Evolutionary conservation across 257 asterid species (phyloP).

Genomic region (Plantago major): DNA sequence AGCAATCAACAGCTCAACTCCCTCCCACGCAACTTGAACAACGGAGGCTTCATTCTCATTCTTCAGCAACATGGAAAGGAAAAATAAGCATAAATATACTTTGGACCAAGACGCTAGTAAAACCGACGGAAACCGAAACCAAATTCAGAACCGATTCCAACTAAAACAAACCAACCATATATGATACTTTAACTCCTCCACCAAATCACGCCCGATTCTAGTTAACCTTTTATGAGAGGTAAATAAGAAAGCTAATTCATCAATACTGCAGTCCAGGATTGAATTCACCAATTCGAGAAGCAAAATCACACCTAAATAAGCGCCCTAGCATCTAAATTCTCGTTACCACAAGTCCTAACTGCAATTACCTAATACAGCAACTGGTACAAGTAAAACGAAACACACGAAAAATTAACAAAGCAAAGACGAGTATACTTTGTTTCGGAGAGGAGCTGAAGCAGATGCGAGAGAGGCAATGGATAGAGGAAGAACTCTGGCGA

Average conservation of each 20-base stretch:
- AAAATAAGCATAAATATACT: too few relatives aligned
- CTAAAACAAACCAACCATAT: neutral
- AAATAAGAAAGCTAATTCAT: neutral
- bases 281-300: conserved; percentile 1
- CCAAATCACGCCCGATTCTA: neutral
- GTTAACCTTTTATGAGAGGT: neutral
- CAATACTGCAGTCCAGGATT: neutral
- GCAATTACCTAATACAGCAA: neutral
- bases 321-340: too few relatives aligned
- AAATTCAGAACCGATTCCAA: conserved; percentile 13
- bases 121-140: neutral
- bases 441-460: conserved; percentile 58
- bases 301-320: neutral
- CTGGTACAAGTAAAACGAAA: neutral
- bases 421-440: conserved; percentile 47
- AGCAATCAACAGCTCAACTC: neutral
- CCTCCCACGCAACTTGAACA: neutral
- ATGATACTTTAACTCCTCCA: neutral
- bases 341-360: too few relatives aligned
- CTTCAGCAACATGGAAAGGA: too few relatives aligned
- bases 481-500: conserved; percentile 82
- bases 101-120: too few relatives aligned
- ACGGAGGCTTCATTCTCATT: neutral
- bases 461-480: conserved; percentile 78
- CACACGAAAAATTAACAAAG: neutral